Conservation (phyloP, 2,329 filamentous ascomycete species). For the Botrytis byssoidea region DNA sequence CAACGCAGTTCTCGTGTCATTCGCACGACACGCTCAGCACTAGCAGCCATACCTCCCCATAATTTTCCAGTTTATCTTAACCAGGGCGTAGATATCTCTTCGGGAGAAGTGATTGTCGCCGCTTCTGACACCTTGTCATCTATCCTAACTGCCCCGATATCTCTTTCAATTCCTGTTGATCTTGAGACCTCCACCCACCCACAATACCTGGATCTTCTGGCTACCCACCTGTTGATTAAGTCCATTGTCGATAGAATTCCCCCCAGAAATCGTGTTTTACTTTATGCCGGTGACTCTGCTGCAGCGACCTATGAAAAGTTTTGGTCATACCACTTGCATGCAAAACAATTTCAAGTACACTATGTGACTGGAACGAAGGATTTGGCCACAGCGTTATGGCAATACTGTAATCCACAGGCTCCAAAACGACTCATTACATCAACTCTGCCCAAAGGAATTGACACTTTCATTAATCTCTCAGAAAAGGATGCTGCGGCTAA, state of each 20-base stretch:
- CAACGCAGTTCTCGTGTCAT: neutral
- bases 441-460: neutral
- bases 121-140: neutral
- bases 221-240: neutral
- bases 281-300: neutral
- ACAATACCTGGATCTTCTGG: neutral
- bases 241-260: neutral
- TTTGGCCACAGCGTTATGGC: neutral
- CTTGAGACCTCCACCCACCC: neutral
- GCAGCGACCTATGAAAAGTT: neutral
- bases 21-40: neutral
- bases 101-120: neutral
- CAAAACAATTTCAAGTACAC: neutral
- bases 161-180: neutral
- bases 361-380: neutral
- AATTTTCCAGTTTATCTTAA: neutral
- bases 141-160: neutral
- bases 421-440: neutral
- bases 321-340: neutral
- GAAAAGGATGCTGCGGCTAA: neutral
- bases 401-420: neutral
- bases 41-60: neutral
- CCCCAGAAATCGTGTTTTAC: neutral
- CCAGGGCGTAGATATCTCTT: neutral
- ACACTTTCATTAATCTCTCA: neutral